phyloP scores from a whole-genome alignment of 495 filamentous ascomycete genomes.

The Pyrenopolyporus hunteri region DNA sequence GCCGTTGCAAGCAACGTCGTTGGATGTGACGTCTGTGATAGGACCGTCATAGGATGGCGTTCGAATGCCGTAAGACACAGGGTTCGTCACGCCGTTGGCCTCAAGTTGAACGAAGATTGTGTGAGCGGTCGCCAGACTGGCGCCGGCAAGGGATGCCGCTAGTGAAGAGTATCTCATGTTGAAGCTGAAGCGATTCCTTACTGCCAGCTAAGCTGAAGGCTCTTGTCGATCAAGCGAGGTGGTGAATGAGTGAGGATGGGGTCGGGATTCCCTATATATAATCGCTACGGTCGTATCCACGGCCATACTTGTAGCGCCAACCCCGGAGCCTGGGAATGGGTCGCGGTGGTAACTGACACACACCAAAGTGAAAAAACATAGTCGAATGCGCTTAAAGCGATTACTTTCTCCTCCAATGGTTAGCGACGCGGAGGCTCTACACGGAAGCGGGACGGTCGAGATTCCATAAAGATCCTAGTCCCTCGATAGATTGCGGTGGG shows the following conservation, averaged over 20 bases:
- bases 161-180: conserved; percentile 33
- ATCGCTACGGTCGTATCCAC: neutral
- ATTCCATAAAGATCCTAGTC: conserved; percentile 33
- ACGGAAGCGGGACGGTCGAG: conserved; percentile 6
- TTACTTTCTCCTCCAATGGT: conserved; percentile 14
- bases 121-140: conserved; percentile 53
- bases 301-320: neutral
- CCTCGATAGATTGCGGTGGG: conserved; percentile 16
- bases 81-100: conserved; percentile 45
- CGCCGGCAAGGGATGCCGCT: conserved; percentile 27
- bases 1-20: conserved; percentile 61
- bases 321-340: conserved; percentile 1
- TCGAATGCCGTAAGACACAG: conserved; percentile 49
- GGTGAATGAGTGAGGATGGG: neutral
- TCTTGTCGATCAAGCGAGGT: neutral
- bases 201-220: neutral
- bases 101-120: conserved; percentile 63
- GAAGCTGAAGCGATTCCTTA: neutral
- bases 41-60: conserved; percentile 56
- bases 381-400: neutral
- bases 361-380: neutral
- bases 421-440: conserved; percentile 3
- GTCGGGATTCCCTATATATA: conserved; percentile 13
- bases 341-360: neutral
- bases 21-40: conserved; percentile 58